Evolutionary conservation across 306 rosid species (phyloP), one percentile per base, ranked within the genome.

Genomic region (Pyrus communis): DNA sequence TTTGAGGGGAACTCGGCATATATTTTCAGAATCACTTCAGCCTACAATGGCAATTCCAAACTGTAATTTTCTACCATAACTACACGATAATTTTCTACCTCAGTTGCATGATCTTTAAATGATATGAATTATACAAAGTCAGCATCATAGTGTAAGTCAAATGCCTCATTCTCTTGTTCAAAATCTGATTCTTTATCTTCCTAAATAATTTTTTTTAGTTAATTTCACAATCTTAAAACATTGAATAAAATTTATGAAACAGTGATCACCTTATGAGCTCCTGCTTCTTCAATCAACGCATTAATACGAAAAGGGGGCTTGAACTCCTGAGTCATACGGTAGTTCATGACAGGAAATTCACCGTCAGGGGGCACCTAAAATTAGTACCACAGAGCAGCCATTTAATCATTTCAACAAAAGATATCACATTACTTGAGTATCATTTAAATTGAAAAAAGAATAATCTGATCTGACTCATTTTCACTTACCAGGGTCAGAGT

Each of bases 311-410:
- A 92, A 78, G 96, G 97, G 83, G 97, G 89, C 84, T 79, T 90
- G 76, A 90, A 92, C 79, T 87, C 93, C 81, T 92, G 97, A 77
- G 91, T 92, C 91, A 92, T 81, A 40, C 96, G 96, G 82, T 88
- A 92, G 78, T 90, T 92, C 97, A 92, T 92, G 79, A 90, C 96
- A 2, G 96, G 93, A 83, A 92, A 92, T 75, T 92, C 97, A 35
- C 97, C 97, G 71, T 90, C 96, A 2, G 96, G 90, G 3, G 96
- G 96, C 77, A 88, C 73, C 97, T 92, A 75, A 60, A 71, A 69
- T 79, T 63, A 78, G 72, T 75, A 84, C 72, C 28, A 64, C 59
- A 19, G 73, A 38, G 67, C 79, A 74, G 49, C 51, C 51, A 77
- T 57, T 31, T 58, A 67, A 73, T 66, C 49, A 66, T 45, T 62